Conservation (phyloP, 192 early-diverging fungal species). For the Coemansia sp. region DNA sequence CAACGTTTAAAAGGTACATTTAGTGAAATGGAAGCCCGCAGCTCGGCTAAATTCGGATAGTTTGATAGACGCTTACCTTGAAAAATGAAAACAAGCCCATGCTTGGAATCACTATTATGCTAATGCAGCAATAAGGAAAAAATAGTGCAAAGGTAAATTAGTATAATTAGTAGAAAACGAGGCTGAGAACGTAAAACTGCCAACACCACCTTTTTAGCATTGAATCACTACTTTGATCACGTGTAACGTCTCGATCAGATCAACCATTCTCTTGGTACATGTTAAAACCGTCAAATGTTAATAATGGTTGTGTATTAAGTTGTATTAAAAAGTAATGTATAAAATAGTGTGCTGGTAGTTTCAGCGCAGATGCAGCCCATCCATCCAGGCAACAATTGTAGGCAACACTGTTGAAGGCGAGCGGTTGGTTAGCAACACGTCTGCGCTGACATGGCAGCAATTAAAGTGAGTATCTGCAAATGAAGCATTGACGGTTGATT, state of each 20-base stretch:
- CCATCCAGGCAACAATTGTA: conserved; percentile 37
- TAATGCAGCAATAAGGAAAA: not conserved
- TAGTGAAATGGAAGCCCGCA: no score
- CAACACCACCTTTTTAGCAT: no score
- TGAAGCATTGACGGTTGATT: not conserved
- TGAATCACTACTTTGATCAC: no score
- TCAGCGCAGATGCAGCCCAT: conserved; percentile 42
- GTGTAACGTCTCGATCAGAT: no score
- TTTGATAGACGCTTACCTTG: conserved; percentile 13
- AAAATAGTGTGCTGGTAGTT: not conserved
- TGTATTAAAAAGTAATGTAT: not conserved
- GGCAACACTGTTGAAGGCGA: conserved; percentile 12
- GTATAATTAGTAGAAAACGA: not conserved
- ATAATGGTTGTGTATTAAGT: not conserved
- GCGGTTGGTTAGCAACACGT: conserved; percentile 17
- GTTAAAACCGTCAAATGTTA: not conserved
- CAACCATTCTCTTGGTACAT: not conserved
- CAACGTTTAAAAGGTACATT: not conserved
- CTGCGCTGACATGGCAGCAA: no score
- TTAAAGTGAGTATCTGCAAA: not conserved
- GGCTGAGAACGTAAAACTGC: no score
- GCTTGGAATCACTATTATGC: not conserved
- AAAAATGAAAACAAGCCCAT: conserved; percentile 43
- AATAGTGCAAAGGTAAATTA: conserved; percentile 7
- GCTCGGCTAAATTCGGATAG: not conserved